These are phyloP conservation scores for Cercospora sp. DNA, from an alignment of 2,329 filamentous ascomycete species.

Conservation along the genomic window DNA sequence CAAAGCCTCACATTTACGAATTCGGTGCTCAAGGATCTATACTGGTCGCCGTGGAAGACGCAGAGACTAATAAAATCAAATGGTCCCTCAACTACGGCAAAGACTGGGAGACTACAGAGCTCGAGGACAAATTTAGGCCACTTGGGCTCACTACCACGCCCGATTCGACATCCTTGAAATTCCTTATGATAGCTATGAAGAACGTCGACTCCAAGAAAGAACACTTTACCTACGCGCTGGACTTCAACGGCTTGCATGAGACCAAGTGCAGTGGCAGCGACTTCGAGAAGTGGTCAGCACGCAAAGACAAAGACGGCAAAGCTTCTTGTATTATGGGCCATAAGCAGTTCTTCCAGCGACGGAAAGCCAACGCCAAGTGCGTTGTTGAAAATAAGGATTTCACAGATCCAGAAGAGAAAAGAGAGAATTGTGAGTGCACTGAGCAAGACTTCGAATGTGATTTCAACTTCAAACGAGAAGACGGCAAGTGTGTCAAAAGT, in stretches of 20 bases:
- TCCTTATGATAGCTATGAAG: slow-evolving; percentile 69
- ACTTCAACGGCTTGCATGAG: slow-evolving; percentile 81
- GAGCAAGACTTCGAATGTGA: slow-evolving; percentile 92
- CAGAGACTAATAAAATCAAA: slow-evolving; percentile 61
- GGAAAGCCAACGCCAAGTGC: slow-evolving; percentile 85
- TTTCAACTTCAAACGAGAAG: slow-evolving; percentile 75
- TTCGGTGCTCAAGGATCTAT: slow-evolving; percentile 93
- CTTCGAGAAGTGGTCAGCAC: slow-evolving; percentile 86
- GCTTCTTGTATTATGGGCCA: slow-evolving; percentile 94
- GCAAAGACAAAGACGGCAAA: slow-evolving; percentile 75
- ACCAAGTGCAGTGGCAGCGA: slow-evolving; percentile 73
- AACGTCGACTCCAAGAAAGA: slow-evolving; percentile 54
- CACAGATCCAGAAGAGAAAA: slow-evolving; percentile 70
- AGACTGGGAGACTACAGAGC: slow-evolving; percentile 70
- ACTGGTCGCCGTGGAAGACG: slow-evolving; percentile 76
- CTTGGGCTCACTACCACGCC: slow-evolving; percentile 80
- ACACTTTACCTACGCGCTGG: slow-evolving; percentile 67
- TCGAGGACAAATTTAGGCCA: slow-evolving; percentile 70
- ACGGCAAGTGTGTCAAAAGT: slow-evolving; percentile 68
- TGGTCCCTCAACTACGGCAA: slow-evolving; percentile 92
- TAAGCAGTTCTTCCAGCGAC: slow-evolving; percentile 79
- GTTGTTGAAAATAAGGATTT: slow-evolving; percentile 79
- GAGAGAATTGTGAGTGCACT: slow-evolving; percentile 76
- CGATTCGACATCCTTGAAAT: slow-evolving; percentile 90
- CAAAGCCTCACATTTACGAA: slow-evolving; percentile 91